Base-by-base conservation (phyloP, 148 eudicot species). In the Diospyros lotus region DNA sequence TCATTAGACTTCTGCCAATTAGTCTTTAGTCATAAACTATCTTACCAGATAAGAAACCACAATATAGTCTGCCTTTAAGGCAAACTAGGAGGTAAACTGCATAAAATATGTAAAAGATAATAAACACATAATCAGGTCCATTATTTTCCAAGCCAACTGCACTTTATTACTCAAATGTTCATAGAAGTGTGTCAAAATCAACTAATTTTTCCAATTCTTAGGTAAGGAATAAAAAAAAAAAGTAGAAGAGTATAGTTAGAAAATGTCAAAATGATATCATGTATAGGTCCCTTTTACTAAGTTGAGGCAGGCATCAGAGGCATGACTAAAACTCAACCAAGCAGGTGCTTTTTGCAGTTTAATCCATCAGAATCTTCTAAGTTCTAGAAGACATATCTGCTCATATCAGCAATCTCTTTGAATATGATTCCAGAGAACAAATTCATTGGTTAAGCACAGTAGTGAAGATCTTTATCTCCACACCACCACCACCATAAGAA, bases 1-100 rank as follows among this genome's bases (percentile, higher is more conserved):
- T 54, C 50, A 58, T 85, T 58, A 82, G 78, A 60, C 42, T 41
- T 63, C 62, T 65, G 73, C n/a, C 15, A 74, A 40, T 6, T 28
- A 7, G 42, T 45, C 39, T n/a, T 40, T 9, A 9, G 40, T 74
- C 41, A 9, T 42, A 64, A 74, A n/a, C 76, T 14, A 54, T 64
- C 4, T 15, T 1, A 53, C 39, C 39, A 42, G 6, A 42, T 17
- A 50, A 41, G n/a, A 64, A 64, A 74, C n/a, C 61, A 50, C 7
- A 46, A 45, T 46, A 0, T 18, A 64, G 17, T 38, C 28, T 69
- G 48, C 13, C 50, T 50, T 50, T 69, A 3, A 12, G 58, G 68
- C 38, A 50, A 51, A 28, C 28, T 62, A 14, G 10, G 46, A 73
- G 6, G 1, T 41, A 9, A 62, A 62, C 45, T 28, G 76, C 58